Percentiles rank a stretch among this genome's conserved stretches.
Conservation (phyloP, 805 yeast species). For the Sporopachydermia lactativora region DNA sequence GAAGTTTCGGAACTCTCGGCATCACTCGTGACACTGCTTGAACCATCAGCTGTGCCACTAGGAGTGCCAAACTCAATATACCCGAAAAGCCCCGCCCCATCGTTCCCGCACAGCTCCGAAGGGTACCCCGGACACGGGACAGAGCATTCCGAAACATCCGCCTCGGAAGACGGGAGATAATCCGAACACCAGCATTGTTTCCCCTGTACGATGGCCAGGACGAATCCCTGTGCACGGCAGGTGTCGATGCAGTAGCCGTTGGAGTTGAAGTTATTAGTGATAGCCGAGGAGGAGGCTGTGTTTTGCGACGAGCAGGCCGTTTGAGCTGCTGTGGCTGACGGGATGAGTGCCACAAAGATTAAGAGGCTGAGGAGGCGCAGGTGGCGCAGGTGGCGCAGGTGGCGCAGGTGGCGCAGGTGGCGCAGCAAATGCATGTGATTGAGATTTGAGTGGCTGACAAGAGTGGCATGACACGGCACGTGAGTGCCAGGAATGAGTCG, state of each 20-base stretch:
- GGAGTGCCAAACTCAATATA: constrained; percentile 30
- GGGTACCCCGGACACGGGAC: constrained; percentile 31
- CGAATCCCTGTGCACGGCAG: constrained; percentile 28
- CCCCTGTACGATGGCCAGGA: constrained; percentile 40
- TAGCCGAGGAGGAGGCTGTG: neutral
- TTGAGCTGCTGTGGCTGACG: no score
- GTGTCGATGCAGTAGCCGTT: constrained; percentile 37
- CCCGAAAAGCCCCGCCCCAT: constrained; percentile 32
- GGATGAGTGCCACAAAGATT: no score
- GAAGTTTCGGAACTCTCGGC: constrained; percentile 5
- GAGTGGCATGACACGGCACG: no score
- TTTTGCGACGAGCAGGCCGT: neutral
- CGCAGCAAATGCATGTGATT: no score
- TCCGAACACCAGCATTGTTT: constrained; percentile 50
- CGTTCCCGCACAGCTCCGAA: constrained; percentile 29
- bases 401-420: no score
- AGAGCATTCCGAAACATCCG: constrained; percentile 19
- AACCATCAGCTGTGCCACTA: constrained; percentile 15
- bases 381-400: no score
- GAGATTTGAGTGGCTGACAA: no score
- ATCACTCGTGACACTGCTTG: constrained; percentile 5
- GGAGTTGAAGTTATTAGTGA: constrained; percentile 14
- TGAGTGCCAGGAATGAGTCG: no score
- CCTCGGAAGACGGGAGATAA: constrained; percentile 29
- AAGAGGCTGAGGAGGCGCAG: no score